Base-by-base conservation (phyloP, 2,329 filamentous ascomycete genomes). In the Colletotrichum paranaense region DNA sequence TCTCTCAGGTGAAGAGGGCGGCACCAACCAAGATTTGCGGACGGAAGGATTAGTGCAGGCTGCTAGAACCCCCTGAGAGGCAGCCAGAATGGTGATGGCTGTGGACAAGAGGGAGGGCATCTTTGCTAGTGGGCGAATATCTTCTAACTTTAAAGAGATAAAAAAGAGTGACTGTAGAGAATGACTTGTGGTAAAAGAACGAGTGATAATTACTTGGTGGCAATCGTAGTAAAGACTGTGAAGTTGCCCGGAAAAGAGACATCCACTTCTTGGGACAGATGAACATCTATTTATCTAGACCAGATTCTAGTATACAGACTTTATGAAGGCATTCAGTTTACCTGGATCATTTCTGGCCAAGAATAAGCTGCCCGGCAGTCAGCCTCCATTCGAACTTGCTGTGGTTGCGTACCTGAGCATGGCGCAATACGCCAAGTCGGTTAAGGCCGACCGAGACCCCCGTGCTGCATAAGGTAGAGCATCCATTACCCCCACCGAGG, bases 21-120 rank as follows among this genome's bases (percentile, higher is more conserved):
- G 7, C 3, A 14, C 28, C 28, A 5, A 65, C 67, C 59, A 69
- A 26, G 67, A 22, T 53, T 69, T 69, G 14, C 67, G 59, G n/a
- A 56, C 49, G 5, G 59, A 26, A 8, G 59, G 59, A 16, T 69
- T 69, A 1, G 52, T 64, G 52, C 67, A 69, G 32, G 52, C 67
- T 42, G 59, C 67, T 1, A 49, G 56, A 16, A 49, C 19, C 8
- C 42, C 42, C 19, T 49, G 42, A 49, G 42, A 49, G 4, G 42
- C 42, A 22, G 42, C 19, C 19, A 49, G 8, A 7, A 49, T 19
- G 42, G 42, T 11, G 4, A 49, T 22, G n/a, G 42, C 42, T 19
- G 42, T 49, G 19, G 42, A 49, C 42, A 49, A 22, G 19, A 49
- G 19, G 42, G 19, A 49, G n/a, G 42, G 42, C 42, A 49, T 49